Base-by-base conservation (phyloP, 2,329 filamentous ascomycete species). In the Aureobasidium vineae region DNA sequence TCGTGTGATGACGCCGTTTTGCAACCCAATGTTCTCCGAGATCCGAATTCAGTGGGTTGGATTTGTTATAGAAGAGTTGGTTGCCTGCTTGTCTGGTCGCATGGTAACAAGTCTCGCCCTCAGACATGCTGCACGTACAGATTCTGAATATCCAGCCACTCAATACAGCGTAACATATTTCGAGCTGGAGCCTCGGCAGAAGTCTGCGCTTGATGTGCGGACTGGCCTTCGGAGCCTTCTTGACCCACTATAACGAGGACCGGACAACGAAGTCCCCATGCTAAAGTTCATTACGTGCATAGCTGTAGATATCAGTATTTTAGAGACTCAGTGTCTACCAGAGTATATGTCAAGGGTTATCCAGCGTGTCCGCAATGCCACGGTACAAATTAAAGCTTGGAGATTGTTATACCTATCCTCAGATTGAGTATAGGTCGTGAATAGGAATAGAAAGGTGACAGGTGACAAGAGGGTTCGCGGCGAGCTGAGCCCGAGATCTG, bases 401-500 rank as follows among this genome's bases (percentile, higher is more conserved):
- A 36, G n/a, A 36, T 8, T 36, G 11, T 13, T 11, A 36, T 36
- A 36, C 4, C 33, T 13, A 36, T 36, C 11, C 33, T 36, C 33
- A 13, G 10, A 33, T 11, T 33, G 7, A 33, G 33, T 36, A 13
- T 36, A 36, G 33, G 33, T 10, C 1, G 2, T 10, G 10, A 13
- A 31, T 6, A 7, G 33, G 8, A 36, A 36, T 11, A 36, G 33
- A 36, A 36, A 36, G 10, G 3, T 19, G 59, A 40, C 33, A 28
- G 15, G 15, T 16, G 21, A 38, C 56, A 40, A 50, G 10, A 50
- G 59, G 59, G 59, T 63, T 63, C 45, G 45, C 59, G 59, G 45
- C 59, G 59, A 50, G 59, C 59, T 63, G 59, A 28, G 59, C 45
- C 59, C 26, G 50, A 28, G 33, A 50, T n/a, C 19, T 49, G 23